A percentile compares a stretch with the other conserved stretches of the same genome.
Evolutionary conservation across 352 stramenopile species (phyloP).

Genomic region (Phytophthora sp.): DNA sequence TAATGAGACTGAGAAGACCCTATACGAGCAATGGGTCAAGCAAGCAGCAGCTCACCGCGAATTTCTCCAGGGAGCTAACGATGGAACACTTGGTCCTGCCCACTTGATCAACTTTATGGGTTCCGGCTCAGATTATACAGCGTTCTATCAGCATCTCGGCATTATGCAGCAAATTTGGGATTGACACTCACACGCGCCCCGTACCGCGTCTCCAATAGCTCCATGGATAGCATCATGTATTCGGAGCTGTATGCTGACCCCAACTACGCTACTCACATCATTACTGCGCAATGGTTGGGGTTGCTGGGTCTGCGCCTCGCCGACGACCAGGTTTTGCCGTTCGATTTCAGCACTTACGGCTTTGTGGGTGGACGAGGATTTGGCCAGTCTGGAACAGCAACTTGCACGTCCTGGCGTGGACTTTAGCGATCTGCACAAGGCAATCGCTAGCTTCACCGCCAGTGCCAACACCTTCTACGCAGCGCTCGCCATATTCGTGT

Average conservation of each 20-base stretch:
- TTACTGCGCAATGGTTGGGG: conserved; percentile 55
- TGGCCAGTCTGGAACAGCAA: conserved; percentile 36
- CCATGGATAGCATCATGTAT: conserved; percentile 84
- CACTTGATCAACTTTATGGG: conserved; percentile 59
- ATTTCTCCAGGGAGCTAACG: conserved; percentile 12
- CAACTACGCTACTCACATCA: conserved; percentile 50
- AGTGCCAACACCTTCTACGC: conserved; percentile 28
- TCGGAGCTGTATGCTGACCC: conserved; percentile 65
- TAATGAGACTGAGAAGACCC: conserved; percentile 35
- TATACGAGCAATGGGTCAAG: conserved; percentile 49
- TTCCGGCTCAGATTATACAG: conserved; percentile 71
- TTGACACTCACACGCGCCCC: conserved; percentile 22
- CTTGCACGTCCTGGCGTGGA: conserved; percentile 36
- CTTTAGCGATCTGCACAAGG: conserved; percentile 39
- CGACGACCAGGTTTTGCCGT: conserved; percentile 50
- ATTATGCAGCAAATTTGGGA: conserved; percentile 61
- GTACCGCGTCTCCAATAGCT: conserved; percentile 82
- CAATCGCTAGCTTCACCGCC: conserved; percentile 44
- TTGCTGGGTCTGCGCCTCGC: conserved; percentile 60
- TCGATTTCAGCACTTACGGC: conserved; percentile 65
- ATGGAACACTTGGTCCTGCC: conserved; percentile 35
- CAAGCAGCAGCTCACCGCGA: conserved; percentile 18
- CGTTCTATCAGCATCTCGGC: conserved; percentile 84
- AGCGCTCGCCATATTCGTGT: conserved; percentile 27
- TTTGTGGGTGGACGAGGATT: conserved; percentile 55